Conservation (phyloP, 805 yeast species). For the Yamadazyma sp. region DNA sequence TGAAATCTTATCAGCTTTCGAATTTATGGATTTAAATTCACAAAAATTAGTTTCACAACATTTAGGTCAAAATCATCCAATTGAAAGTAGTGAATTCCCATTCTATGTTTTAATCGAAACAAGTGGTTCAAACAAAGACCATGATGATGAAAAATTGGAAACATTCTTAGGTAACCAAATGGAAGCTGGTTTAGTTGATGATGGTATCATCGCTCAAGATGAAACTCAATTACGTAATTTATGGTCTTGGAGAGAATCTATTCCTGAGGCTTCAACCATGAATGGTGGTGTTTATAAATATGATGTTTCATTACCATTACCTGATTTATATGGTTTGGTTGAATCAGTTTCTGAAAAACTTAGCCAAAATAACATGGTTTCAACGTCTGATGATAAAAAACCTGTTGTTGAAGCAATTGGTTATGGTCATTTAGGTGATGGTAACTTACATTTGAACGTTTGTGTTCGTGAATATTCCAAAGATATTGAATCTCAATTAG, state of each 20-base stretch:
- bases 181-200: conserved; percentile 81
- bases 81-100: conserved; percentile 73
- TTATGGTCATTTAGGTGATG: conserved; percentile 98
- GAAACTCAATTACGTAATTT: conserved; percentile 78
- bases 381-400: conserved; percentile 53
- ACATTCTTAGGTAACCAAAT: conserved; percentile 76
- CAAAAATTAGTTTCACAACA: conserved; percentile 63
- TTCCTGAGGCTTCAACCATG: conserved; percentile 83
- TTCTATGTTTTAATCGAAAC: conserved; percentile 92
- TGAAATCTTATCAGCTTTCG: conserved; percentile 89
- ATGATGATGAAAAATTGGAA: conserved; percentile 88
- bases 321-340: conserved; percentile 77
- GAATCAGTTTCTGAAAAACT: conserved; percentile 70
- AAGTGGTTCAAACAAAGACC: conserved; percentile 91
- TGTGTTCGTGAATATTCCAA: conserved; percentile 81
- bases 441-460: conserved; percentile 91
- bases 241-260: conserved; percentile 95
- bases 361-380: conserved; percentile 53
- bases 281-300: conserved; percentile 96
- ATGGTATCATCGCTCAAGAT: conserved; percentile 95
- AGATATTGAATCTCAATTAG: conserved; percentile 74
- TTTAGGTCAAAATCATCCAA: conserved; percentile 65
- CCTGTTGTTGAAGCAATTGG: conserved; percentile 92
- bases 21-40: conserved; percentile 80
- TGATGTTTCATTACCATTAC: conserved; percentile 88